Conservation (phyloP, 2,329 filamentous ascomycete species). For the Chaetomium sp. region DNA sequence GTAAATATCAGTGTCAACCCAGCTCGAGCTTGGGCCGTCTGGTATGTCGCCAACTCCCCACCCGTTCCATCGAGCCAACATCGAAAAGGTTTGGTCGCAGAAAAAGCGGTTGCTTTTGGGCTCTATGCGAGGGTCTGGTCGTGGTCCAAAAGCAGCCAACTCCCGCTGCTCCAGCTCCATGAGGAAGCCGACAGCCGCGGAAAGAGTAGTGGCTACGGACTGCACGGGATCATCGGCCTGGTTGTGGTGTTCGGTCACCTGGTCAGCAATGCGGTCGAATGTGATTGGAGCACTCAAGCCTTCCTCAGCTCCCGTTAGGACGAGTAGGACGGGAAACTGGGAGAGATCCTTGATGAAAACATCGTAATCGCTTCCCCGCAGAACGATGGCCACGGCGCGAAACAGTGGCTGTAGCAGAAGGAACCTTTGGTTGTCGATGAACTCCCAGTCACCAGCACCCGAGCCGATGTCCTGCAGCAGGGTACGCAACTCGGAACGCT, state of each 20-base stretch:
- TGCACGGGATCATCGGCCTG: neutral
- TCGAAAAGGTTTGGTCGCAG: neutral
- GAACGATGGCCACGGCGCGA: neutral
- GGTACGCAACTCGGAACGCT: neutral
- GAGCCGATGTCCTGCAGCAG: neutral
- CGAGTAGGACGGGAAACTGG: neutral
- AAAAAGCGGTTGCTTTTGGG: neutral
- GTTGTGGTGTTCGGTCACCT: neutral
- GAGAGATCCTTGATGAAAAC: neutral
- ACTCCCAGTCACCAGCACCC: neutral
- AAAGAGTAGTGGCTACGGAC: neutral
- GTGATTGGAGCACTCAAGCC: conserved; percentile 10
- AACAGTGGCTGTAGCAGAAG: neutral
- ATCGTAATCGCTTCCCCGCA: neutral
- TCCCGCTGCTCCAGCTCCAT: conserved; percentile 6
- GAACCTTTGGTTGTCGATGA: neutral
- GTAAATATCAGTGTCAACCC: conserved; percentile 2
- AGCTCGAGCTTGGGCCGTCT: conserved; percentile 1
- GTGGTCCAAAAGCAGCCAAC: neutral
- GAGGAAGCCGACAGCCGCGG: neutral
- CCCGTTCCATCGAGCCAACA: neutral
- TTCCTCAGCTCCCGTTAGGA: conserved; percentile 3
- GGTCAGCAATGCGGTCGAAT: neutral
- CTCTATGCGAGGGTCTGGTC: neutral
- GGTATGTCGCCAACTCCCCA: no score